Evolutionary conservation across 2,329 filamentous ascomycete species (phyloP).

Genomic region (Fusarium robinianum): DNA sequence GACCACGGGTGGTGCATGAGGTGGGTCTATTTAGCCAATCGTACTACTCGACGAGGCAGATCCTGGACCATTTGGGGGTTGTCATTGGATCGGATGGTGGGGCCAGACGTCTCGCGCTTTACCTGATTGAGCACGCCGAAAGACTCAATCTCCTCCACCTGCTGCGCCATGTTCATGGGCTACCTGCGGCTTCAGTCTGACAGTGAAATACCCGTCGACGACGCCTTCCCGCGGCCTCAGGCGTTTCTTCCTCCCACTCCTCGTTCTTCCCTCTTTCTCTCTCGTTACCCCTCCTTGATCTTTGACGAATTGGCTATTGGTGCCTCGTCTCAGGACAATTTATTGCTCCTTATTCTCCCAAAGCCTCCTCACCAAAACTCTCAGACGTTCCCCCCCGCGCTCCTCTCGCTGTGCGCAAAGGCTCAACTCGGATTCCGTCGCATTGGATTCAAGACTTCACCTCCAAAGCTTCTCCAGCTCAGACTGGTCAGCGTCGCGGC

Average conservation of each 20-base stretch:
- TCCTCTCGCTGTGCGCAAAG: too few species aligned
- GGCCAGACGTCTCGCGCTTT: conserved; percentile 36
- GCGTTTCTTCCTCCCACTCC: conserved; percentile 35
- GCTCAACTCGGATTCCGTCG: too few species aligned
- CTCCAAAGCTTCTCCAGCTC: conserved; percentile 14
- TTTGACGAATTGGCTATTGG: conserved; percentile 10
- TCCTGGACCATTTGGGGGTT: not conserved
- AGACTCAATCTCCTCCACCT: conserved; percentile 43
- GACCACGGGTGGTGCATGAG: conserved; percentile 33
- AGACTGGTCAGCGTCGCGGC: conserved; percentile 11
- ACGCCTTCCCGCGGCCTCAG: conserved; percentile 43
- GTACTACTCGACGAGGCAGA: not conserved
- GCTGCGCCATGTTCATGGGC: conserved; percentile 39
- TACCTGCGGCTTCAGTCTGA: conserved; percentile 30
- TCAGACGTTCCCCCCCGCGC: too few species aligned
- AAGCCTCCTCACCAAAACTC: too few species aligned
- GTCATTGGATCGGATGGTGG: conserved; percentile 37
- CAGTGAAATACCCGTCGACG: conserved; percentile 44
- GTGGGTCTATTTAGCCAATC: conserved; percentile 40
- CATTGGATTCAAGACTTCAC: conserved; percentile 27
- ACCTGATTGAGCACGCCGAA: conserved; percentile 51
- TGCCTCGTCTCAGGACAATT: too few species aligned
- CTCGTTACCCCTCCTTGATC: conserved; percentile 15
- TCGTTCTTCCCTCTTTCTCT: conserved; percentile 22
- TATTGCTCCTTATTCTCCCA: conserved; percentile 1